Evolutionary conservation across 352 stramenopile genomes (phyloP), one percentile per base, ranked within the genome.

Genomic region (Elongisporangium anandrum): DNA sequence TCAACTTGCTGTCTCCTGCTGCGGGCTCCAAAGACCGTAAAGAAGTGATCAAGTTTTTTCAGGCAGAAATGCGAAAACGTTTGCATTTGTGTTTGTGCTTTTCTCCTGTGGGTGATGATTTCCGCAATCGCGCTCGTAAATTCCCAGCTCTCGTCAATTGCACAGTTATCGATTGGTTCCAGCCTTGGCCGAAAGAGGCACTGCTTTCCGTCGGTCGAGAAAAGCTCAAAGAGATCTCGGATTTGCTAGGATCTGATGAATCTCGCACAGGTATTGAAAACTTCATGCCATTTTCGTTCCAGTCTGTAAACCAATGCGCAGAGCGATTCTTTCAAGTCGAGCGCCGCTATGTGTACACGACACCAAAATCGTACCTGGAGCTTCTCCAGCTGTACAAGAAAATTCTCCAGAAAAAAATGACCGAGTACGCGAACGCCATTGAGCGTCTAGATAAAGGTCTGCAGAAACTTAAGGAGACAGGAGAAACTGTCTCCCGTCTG

Each of bases 241-340:
- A 96, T 50, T 54, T 93, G 23, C 68, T 98, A 0, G 95, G 92
- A 9, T 76, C 77, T 4, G 83, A 95, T 6, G 80, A 92, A 16
- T 82, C 84, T 8, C 80, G 83, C 22, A 70, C 69, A 1, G 93
- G 88, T 10, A 98, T 98, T 52, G 94, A 98, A 60, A 95, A 87
- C 52, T 99, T 99, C 59, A 96, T 99, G 85, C 94, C 94, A 16
- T 97, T 96, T 64, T 98, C 94, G 22, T 98, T 98, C 60, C 78
- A 94, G 60, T 93, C 85, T 2, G 94, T 98, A 49, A 98, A 98
- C 70, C 72, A 92, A 41, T 93, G 90, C 39, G 88, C 94, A 15
- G 79, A 96, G 54, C 69, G 89, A 0, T 99, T 98, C 73, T 90
- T 87, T 56, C 65, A 92, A 48, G 75, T 95, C 10, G 95, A 98